A percentile compares a stretch with the other conserved stretches of the same genome.
Conservation (phyloP, 2,329 filamentous ascomycete genomes). For the Colletotrichum sp. region DNA sequence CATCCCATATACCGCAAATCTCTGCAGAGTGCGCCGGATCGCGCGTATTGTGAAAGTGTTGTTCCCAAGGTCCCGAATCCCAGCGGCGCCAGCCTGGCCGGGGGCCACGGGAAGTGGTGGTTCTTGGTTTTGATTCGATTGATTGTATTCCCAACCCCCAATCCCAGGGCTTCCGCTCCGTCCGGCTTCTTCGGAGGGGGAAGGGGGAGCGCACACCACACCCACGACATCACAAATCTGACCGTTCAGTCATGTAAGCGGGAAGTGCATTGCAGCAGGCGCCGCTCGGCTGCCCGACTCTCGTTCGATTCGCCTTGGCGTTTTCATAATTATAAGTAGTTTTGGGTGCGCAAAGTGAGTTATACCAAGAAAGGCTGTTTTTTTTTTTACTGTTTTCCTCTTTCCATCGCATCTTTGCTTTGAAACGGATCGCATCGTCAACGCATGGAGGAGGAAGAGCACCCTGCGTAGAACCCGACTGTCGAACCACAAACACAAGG, state of each 20-base stretch:
- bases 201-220: background rate
- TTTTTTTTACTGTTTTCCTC: background rate
- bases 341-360: background rate
- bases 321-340: conserved; percentile 4
- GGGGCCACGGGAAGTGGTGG: background rate
- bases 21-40: background rate
- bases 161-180: conserved; percentile 16
- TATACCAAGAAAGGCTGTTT: background rate
- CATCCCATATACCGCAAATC: background rate
- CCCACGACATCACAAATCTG: background rate
- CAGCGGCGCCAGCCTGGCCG: background rate
- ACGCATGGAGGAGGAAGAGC: background rate
- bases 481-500: background rate
- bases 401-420: background rate
- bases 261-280: background rate
- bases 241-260: conserved; percentile 9
- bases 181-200: conserved; percentile 18
- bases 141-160: background rate
- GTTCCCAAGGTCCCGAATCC: background rate
- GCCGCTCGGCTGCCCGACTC: background rate
- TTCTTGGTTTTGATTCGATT: background rate
- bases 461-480: background rate
- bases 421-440: background rate
- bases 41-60: background rate
- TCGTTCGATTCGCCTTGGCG: background rate